A percentile compares a stretch with the other conserved stretches of the same genome.
Evolutionary conservation across 2,329 filamentous ascomycete genomes (phyloP).

Genomic region (Alternaria novae-zelandiae): DNA sequence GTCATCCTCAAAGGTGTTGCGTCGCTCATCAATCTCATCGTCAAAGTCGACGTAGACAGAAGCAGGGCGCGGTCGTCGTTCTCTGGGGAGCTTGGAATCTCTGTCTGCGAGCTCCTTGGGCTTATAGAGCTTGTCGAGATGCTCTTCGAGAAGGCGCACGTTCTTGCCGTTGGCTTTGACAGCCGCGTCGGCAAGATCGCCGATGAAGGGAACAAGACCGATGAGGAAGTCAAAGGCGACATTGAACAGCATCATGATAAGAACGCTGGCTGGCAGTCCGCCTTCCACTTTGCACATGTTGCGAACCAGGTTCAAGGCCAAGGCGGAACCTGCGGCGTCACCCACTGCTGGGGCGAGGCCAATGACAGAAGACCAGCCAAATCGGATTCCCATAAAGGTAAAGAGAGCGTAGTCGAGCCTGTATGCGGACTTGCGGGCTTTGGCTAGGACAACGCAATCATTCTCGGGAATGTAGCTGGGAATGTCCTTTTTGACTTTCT

Average conservation of each 20-base stretch:
- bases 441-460: constrained; percentile 82
- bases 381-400: constrained; percentile 78
- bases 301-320: constrained; percentile 70
- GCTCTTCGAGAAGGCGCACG: constrained; percentile 70
- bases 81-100: constrained; percentile 24
- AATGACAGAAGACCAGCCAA: constrained; percentile 89
- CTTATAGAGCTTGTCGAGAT: constrained; percentile 72
- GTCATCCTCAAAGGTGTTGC: constrained; percentile 27
- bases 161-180: constrained; percentile 81
- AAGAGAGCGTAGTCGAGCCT: constrained; percentile 84
- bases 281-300: constrained; percentile 78
- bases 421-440: constrained; percentile 85
- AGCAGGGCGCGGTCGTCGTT: constrained; percentile 49
- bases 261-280: constrained; percentile 69
- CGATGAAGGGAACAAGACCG: constrained; percentile 76
- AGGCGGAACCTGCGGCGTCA: constrained; percentile 51
- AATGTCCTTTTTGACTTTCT: constrained; percentile 84
- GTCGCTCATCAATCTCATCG: constrained; percentile 45
- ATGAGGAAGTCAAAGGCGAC: constrained; percentile 75
- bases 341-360: constrained; percentile 80
- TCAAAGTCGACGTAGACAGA: constrained; percentile 56
- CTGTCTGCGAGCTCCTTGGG: constrained; percentile 40
- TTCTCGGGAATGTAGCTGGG: constrained; percentile 82
- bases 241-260: constrained; percentile 79
- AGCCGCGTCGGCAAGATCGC: constrained; percentile 75